Evolutionary conservation across 139 green algal genomes (phyloP).

Genomic region (Micromonas commoda): DNA sequence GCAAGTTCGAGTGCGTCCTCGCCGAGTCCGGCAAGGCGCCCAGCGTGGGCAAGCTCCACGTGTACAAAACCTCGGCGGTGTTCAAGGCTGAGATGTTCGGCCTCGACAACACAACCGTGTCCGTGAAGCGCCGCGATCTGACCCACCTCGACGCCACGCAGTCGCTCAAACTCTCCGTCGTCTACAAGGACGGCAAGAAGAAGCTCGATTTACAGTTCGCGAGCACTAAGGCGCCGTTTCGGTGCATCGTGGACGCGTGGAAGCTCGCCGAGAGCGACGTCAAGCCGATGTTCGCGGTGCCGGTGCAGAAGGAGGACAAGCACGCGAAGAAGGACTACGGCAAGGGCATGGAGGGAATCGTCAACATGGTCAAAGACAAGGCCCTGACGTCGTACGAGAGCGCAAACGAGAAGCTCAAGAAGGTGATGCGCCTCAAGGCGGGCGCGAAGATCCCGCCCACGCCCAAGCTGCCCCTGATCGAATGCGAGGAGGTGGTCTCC

Average conservation of each 20-base stretch:
- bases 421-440: neutral
- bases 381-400: neutral
- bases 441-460: neutral
- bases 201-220: too few species aligned
- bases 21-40: neutral
- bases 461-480: neutral
- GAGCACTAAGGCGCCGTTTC: neutral
- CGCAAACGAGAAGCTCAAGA: neutral
- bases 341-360: neutral
- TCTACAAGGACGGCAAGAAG: too few species aligned
- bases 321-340: neutral
- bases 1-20: constrained; percentile 1
- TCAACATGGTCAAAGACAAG: neutral
- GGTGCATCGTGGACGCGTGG: neutral
- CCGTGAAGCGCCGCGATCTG: neutral
- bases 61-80: neutral
- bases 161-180: too few species aligned
- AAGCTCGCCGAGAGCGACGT: neutral
- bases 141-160: neutral
- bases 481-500: constrained; percentile 5
- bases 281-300: neutral
- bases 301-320: neutral
- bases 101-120: neutral
- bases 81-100: neutral
- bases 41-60: neutral